Evolutionary conservation across 805 yeast genomes (phyloP), one percentile per base, ranked within the genome.

Genomic region (Zygosaccharomyces lentus): DNA sequence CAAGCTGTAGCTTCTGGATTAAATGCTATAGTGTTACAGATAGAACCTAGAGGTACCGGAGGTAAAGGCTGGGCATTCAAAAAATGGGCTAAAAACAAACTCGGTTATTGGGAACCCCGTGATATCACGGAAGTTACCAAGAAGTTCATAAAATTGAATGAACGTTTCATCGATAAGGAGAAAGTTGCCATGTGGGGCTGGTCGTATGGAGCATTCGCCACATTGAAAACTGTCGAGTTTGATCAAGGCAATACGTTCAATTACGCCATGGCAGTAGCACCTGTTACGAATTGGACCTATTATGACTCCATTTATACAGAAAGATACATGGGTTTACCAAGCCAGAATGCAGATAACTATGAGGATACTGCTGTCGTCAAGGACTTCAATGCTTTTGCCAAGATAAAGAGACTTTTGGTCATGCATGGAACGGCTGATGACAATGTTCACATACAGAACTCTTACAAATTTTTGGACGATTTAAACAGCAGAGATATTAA

Each of bases 281-380:
- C 99, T 1, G 99, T 93, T 2, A 93, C 98, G 0, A 85, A 89
- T 63, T 93, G 97, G 97, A 68, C 79, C 45, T 75, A 86, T 45
- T 93, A 91, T 62, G 98, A 91, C 67, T 85, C 96, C 1, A 80
- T 91, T 13, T 91, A 93, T 66, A 91, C 98, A 0, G 99, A 93
- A 69, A 71, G 99, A 51, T 84, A 82, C 58, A 78, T 86, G 87
- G 76, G 76, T 23, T 50, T 60, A 8, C 87, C 87, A 1, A 37
- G 42, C 2, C 69, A 70, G 9, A 80, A 82, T 57, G 62, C 59
- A 0, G 65, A 67, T 1, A 81, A 80, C 2, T 82, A 82, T 56
- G 49, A 61, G 2, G 69, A 65, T 4, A 64, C 76, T 3, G 68
- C 84, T 1, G 65, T 66, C 15, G 67, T 78, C 25, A 65, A 67